Evolutionary conservation across 106 monocot species (phyloP).

Genomic region (Amphibolis antarctica): DNA sequence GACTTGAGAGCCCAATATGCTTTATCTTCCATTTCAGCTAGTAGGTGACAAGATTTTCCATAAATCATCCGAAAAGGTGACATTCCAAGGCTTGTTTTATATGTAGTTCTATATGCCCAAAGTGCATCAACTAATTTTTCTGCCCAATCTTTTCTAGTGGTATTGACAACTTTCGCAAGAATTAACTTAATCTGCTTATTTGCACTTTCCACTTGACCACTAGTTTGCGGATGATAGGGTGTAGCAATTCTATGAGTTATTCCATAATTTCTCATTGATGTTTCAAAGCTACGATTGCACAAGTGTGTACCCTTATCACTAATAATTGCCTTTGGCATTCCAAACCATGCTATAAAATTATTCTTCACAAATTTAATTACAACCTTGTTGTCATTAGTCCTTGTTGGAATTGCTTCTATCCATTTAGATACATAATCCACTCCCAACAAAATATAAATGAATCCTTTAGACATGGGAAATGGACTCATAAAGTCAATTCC

Average conservation of each 20-base stretch:
- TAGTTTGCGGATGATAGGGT: neutral
- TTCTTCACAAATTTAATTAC: neutral
- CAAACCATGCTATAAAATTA: slow-evolving; percentile 1
- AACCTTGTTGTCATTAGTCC: neutral
- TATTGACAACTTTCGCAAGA: neutral
- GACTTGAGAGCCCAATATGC: neutral
- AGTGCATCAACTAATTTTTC: slow-evolving; percentile 4
- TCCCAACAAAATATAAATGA: neutral
- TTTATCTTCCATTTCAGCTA: neutral
- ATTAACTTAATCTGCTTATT: slow-evolving; percentile 4
- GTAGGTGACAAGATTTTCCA: neutral
- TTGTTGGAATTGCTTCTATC: neutral
- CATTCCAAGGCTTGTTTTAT: neutral
- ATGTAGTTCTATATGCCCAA: neutral
- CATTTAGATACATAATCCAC: slow-evolving; percentile 3
- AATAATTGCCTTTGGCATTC: neutral
- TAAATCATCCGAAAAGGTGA: neutral
- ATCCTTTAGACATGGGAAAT: neutral
- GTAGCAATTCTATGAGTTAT: neutral
- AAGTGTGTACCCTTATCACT: neutral
- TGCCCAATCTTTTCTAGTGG: neutral
- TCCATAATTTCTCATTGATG: neutral
- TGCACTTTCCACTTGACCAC: neutral
- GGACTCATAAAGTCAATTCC: neutral
- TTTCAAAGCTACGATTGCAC: neutral